These are phyloP conservation scores for Hanseniaspora sp. DNA, from an alignment of 1,139 yeast genomes.

Conservation along the genomic window DNA sequence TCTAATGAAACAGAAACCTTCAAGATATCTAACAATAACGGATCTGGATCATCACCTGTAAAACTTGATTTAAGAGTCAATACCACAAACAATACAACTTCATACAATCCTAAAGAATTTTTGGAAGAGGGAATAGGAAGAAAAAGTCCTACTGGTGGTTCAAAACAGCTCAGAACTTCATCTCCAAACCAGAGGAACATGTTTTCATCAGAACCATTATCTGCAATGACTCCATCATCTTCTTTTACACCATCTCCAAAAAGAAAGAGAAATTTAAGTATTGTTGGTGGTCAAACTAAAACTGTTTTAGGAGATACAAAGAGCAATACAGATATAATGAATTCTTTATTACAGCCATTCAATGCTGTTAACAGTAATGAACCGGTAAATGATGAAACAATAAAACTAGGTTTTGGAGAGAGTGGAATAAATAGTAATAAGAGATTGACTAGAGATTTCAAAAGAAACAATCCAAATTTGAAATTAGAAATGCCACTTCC, in stretches of 20 bases:
- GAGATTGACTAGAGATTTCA: constrained; percentile 27
- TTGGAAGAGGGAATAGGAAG: not conserved
- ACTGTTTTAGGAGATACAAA: not conserved
- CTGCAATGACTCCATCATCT: constrained; percentile 10
- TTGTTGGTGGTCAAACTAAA: constrained; percentile 10
- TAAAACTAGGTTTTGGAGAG: not conserved
- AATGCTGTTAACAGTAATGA: constrained; percentile 34
- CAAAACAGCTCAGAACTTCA: not conserved
- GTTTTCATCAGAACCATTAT: constrained; percentile 1
- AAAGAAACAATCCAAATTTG: constrained; percentile 33
- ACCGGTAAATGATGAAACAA: constrained; percentile 11
- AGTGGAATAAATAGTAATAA: not conserved
- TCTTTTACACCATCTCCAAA: constrained; percentile 14
- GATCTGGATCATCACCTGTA: constrained; percentile 5
- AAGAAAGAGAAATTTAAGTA: constrained; percentile 16
- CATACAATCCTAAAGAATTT: not conserved
- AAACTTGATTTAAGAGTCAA: constrained; percentile 13
- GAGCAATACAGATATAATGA: constrained; percentile 27
- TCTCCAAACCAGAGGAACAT: constrained; percentile 10
- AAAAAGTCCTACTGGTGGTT: constrained; percentile 1
- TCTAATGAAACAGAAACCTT: not conserved
- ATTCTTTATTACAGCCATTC: constrained; percentile 51
- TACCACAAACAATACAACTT: not conserved
- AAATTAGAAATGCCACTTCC: constrained; percentile 44
- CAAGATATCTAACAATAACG: not conserved